A percentile compares a stretch with the other conserved stretches of the same genome.
Evolutionary conservation across 2,329 filamentous ascomycete genomes (phyloP).

Genomic region (Sporothrix euskadiensis): DNA sequence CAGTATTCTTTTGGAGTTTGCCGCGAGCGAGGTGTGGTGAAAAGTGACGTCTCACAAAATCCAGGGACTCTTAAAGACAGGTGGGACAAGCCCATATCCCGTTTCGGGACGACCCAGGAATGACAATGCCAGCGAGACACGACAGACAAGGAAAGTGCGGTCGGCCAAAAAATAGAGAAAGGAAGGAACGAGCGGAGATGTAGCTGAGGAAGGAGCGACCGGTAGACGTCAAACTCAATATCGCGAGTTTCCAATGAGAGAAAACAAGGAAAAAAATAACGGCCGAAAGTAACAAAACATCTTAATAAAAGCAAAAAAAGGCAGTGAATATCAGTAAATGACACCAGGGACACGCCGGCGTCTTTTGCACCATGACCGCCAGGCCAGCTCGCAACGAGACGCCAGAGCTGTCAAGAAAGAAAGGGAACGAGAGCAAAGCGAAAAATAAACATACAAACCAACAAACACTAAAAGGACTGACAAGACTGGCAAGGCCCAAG

Average conservation of each 20-base stretch:
- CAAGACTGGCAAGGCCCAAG: background rate
- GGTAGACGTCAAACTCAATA: background rate
- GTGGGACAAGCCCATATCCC: conserved; percentile 18
- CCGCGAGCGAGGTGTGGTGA: background rate
- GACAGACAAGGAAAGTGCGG: background rate
- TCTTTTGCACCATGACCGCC: background rate
- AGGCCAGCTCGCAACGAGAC: conserved; percentile 8
- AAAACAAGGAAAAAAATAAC: background rate
- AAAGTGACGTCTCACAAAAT: conserved; percentile 1
- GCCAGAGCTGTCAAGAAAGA: background rate
- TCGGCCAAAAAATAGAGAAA: background rate
- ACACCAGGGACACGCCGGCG: background rate
- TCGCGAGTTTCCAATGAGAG: background rate
- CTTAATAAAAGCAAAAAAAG: background rate
- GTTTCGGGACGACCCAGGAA: conserved; percentile 20
- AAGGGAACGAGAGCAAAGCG: background rate
- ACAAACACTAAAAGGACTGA: background rate
- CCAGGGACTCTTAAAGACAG: background rate
- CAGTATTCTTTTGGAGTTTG: background rate
- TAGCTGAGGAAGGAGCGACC: background rate
- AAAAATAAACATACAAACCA: background rate
- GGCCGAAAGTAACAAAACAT: background rate
- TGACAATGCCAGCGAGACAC: background rate
- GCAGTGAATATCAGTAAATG: background rate
- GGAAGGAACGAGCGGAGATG: background rate